Conservation (phyloP, 2,329 filamentous ascomycete genomes). For the Anisogramma anomala region DNA sequence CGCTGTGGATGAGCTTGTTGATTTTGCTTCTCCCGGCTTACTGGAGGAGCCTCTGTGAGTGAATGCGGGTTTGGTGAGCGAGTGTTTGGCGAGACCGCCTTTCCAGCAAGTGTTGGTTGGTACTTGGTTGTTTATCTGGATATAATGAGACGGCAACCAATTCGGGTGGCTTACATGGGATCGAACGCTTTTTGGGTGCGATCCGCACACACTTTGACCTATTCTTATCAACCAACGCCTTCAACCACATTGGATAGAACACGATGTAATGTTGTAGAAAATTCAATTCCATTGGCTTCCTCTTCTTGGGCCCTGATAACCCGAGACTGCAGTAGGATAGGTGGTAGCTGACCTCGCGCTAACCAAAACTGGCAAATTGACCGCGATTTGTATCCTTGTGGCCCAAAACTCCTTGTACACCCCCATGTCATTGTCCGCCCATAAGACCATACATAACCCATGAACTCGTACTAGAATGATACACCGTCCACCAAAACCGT, state of each 20-base stretch:
- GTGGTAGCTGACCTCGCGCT: background rate
- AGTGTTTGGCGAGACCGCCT: too few relatives aligned
- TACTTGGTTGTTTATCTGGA: background rate
- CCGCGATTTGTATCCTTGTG: too few relatives aligned
- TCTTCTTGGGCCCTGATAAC: background rate
- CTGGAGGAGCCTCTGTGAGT: conserved; percentile 3
- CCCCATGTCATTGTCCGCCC: too few relatives aligned
- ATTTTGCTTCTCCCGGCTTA: background rate
- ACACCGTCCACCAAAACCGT: too few relatives aligned
- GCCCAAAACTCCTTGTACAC: too few relatives aligned
- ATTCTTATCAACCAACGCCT: conserved; percentile 1
- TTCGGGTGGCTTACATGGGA: background rate
- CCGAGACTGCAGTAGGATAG: background rate
- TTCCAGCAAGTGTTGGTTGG: too few relatives aligned
- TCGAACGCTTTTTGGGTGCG: background rate
- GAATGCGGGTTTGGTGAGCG: too few relatives aligned
- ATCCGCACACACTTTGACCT: background rate
- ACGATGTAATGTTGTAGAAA: background rate
- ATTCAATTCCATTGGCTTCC: background rate
- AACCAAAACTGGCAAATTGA: too few relatives aligned
- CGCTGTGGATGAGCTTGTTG: background rate
- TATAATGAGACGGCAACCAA: background rate
- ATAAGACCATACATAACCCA: too few relatives aligned
- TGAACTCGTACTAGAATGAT: too few relatives aligned
- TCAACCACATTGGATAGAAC: background rate